Conservation (phyloP, 2,329 filamentous ascomycete species). For the Endothia cerciana region DNA sequence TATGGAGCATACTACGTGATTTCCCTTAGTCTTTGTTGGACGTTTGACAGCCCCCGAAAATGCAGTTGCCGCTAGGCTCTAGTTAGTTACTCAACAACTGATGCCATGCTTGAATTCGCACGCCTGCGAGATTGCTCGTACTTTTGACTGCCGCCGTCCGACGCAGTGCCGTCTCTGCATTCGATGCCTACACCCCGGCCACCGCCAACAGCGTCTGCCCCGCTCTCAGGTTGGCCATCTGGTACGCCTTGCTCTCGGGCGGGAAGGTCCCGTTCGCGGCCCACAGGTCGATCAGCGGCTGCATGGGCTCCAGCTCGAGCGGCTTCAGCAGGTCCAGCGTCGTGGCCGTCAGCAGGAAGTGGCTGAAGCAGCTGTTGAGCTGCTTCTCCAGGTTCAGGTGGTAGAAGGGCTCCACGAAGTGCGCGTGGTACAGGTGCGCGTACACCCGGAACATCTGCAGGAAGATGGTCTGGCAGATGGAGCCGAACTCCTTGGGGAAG, state of each 20-base stretch:
- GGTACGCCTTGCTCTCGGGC: conserved; percentile 59
- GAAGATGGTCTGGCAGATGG: conserved; percentile 81
- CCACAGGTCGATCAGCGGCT: conserved; percentile 79
- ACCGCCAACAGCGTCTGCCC: conserved; percentile 46
- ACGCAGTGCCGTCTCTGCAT: not conserved
- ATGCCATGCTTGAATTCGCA: not conserved
- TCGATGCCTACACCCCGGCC: conserved; percentile 32
- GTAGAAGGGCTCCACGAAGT: conserved; percentile 75
- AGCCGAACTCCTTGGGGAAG: conserved; percentile 77
- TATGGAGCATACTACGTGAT: not conserved
- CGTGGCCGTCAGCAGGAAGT: conserved; percentile 70
- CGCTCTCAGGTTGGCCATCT: conserved; percentile 52
- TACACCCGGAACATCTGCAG: conserved; percentile 91
- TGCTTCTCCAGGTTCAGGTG: conserved; percentile 70
- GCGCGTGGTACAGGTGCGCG: conserved; percentile 85
- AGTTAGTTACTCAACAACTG: no score
- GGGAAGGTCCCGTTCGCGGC: conserved; percentile 76
- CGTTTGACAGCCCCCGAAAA: no score
- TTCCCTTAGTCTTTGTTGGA: no score
- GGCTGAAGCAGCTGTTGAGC: conserved; percentile 73
- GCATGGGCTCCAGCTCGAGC: conserved; percentile 82
- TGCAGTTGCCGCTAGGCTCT: no score
- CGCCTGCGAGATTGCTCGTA: not conserved
- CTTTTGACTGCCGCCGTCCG: not conserved
- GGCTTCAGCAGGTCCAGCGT: conserved; percentile 73